Base-by-base conservation (phyloP, 306 rosid species). In the Trifolium dubium region DNA sequence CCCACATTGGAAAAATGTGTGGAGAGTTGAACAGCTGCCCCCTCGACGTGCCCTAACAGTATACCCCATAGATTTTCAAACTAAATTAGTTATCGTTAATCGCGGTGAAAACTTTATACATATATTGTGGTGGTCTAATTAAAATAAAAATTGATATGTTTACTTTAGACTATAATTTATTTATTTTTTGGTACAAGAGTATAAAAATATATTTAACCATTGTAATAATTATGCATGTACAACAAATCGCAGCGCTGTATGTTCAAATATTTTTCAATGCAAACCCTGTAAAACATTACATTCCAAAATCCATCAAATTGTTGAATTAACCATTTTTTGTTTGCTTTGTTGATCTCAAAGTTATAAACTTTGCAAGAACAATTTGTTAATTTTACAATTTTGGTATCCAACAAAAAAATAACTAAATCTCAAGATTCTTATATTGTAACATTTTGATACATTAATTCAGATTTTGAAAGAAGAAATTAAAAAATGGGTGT, bases 401-500 rank as follows among this genome's bases (percentile, higher is more conserved):
- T 69, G 85, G 80, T 78, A 31, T 50, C 67, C 64, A n/a, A n/a
- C 23, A 50, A 47, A 72, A 77, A 75, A 67, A 71, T n/a, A 65
- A 75, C 51, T 34, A 56, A 77, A 18, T 76, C 82, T 71, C 71
- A 71, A 75, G 83, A 60, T 63, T 82, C 23, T 76, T 68, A 63
- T 64, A 65, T 73, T 68, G 12, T 35, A 54, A 75, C 40, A 19
- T 68, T 70, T 72, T 72, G 80, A 10, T 67, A 40, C 14, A 55
- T 55, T 68, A 30, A 59, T 51, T 70, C 29, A 43, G 43, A 4
- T 34, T 62, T 53, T 61, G 1, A 18, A 5, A 61, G 46, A 46
- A 46, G 3, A 51, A 18, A 56, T 39, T 29, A 34, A 67, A 75
- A 76, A 28, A 93, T 93, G 98, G 98, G 94, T 34, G 86, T 91